Conservation (phyloP, 1,139 yeast genomes). For the Zygoascus hellenicus region DNA sequence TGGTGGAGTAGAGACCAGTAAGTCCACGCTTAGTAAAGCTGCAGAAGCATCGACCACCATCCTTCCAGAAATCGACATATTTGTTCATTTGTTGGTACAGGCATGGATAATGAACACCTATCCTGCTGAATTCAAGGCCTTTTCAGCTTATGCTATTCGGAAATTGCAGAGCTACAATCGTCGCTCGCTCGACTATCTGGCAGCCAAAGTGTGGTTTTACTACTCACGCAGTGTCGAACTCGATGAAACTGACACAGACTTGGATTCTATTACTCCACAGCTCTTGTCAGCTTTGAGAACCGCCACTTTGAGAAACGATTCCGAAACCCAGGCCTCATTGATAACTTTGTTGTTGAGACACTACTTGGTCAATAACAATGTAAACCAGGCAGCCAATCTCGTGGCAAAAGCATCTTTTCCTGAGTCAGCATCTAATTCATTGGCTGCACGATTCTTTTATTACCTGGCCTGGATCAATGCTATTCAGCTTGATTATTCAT, state of each 20-base stretch:
- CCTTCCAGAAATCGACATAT: slow-evolving; percentile 76
- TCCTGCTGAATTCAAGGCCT: slow-evolving; percentile 22
- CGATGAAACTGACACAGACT: slow-evolving; percentile 36
- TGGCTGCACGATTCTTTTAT: slow-evolving; percentile 86
- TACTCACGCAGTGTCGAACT: slow-evolving; percentile 75
- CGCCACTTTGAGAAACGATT: slow-evolving; percentile 86
- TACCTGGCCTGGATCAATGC: slow-evolving; percentile 87
- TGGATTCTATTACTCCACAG: slow-evolving; percentile 57
- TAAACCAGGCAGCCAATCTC: slow-evolving; percentile 82
- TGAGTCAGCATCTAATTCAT: slow-evolving; percentile 74
- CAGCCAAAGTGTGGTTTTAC: slow-evolving; percentile 93
- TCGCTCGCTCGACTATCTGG: slow-evolving; percentile 78
- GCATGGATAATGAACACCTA: slow-evolving; percentile 57
- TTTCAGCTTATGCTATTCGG: slow-evolving; percentile 44
- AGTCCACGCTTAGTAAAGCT: background rate
- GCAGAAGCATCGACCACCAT: slow-evolving; percentile 24
- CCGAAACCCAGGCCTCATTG: slow-evolving; percentile 83
- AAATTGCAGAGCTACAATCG: slow-evolving; percentile 63
- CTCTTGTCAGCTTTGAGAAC: slow-evolving; percentile 74
- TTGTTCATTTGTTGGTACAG: slow-evolving; percentile 72
- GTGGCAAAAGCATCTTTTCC: slow-evolving; percentile 90
- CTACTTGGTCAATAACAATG: slow-evolving; percentile 72
- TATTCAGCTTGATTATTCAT: slow-evolving; percentile 85
- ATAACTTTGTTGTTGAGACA: slow-evolving; percentile 79
- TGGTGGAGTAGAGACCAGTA: slow-evolving; percentile 12